A percentile compares a stretch with the other conserved stretches of the same genome.
Conservation (phyloP, 2,329 filamentous ascomycete genomes). For the Rutstroemia sp. region DNA sequence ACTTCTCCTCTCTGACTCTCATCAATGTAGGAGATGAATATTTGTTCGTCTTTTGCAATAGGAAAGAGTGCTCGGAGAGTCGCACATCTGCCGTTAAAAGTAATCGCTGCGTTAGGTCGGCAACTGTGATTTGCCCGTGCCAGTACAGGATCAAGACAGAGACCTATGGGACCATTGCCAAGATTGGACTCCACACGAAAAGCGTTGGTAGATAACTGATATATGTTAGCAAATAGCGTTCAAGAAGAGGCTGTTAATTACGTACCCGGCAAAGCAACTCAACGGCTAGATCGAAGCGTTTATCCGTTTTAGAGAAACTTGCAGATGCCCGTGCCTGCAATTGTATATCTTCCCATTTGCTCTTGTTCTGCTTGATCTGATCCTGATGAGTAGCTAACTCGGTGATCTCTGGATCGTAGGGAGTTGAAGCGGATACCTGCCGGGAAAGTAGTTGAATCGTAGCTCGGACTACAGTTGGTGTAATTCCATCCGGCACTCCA, state of each 20-base stretch:
- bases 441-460: constrained; percentile 43
- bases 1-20: constrained; percentile 18
- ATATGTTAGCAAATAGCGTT: background rate
- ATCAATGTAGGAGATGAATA: constrained; percentile 57
- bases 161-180: constrained; percentile 44
- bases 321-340: constrained; percentile 44
- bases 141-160: constrained; percentile 45
- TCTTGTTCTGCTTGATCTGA: constrained; percentile 32
- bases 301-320: constrained; percentile 29
- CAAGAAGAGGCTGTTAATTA: background rate
- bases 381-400: constrained; percentile 40
- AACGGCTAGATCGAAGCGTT: constrained; percentile 29
- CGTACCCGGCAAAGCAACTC: constrained; percentile 48
- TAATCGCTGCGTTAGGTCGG: constrained; percentile 50
- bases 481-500: background rate
- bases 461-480: constrained; percentile 47
- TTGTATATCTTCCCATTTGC: constrained; percentile 36
- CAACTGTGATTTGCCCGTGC: constrained; percentile 57
- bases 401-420: constrained; percentile 27
- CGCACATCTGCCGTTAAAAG: constrained; percentile 45
- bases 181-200: constrained; percentile 47
- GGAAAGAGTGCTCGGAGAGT: constrained; percentile 42
- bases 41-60: constrained; percentile 47
- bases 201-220: constrained; percentile 52
- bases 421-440: constrained; percentile 18